These are phyloP conservation scores for Scheffersomyces cryptocercus DNA, from an alignment of 1,139 yeast species.

Conservation along the genomic window DNA sequence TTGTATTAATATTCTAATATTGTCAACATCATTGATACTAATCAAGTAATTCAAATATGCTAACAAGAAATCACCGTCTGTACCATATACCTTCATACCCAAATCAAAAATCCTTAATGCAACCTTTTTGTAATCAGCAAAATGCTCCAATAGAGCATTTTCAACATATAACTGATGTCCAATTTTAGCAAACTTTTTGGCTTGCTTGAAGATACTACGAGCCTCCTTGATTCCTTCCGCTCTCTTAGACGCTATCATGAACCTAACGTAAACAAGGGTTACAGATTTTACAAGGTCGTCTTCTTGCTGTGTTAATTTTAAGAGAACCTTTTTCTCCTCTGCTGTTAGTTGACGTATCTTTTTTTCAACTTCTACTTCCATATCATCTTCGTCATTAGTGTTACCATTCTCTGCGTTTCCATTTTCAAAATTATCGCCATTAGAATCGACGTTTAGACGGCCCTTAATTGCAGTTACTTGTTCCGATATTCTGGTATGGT, in stretches of 20 bases:
- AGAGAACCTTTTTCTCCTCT: slow-evolving; percentile 27
- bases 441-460: slow-evolving; percentile 10
- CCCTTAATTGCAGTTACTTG: slow-evolving; percentile 25
- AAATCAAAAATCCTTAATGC: slow-evolving; percentile 80
- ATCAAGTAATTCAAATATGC: slow-evolving; percentile 76
- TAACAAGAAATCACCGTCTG: slow-evolving; percentile 62
- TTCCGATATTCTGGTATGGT: slow-evolving; percentile 26
- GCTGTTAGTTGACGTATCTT: slow-evolving; percentile 19
- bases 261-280: slow-evolving; percentile 54
- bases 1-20: slow-evolving; percentile 83
- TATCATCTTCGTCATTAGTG: slow-evolving; percentile 18
- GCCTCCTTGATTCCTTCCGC: slow-evolving; percentile 72
- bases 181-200: slow-evolving; percentile 49
- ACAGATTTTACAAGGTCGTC: slow-evolving; percentile 35
- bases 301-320: slow-evolving; percentile 19
- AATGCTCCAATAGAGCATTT: slow-evolving; percentile 80
- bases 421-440: slow-evolving; percentile 5
- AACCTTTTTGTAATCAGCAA: slow-evolving; percentile 62
- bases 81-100: slow-evolving; percentile 64
- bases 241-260: slow-evolving; percentile 63
- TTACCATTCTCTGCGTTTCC: slow-evolving; percentile 5
- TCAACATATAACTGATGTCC: slow-evolving; percentile 80
- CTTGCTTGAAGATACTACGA: slow-evolving; percentile 63
- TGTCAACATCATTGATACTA: slow-evolving; percentile 72
- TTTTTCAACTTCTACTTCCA: slow-evolving; percentile 9